Conservation (phyloP, 768 basidiomycete species). For the Boletus insuetus region DNA sequence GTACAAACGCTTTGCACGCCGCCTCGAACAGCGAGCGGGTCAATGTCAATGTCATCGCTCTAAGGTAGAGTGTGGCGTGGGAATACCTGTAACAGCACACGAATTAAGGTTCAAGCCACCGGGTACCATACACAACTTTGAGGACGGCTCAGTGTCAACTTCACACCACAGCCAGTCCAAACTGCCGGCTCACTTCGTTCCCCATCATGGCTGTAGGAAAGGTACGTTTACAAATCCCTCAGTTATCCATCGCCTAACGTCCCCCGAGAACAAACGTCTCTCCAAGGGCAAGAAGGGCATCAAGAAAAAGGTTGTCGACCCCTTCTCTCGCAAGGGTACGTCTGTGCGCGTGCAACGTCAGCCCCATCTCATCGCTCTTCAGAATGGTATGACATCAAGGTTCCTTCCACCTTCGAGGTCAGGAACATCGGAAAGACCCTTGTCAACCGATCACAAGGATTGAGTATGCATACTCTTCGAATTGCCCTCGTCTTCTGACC, state of each 20-base stretch:
- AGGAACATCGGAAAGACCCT: slow-evolving; percentile 98
- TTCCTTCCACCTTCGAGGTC: slow-evolving; percentile 95
- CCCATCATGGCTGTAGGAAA: slow-evolving; percentile 86
- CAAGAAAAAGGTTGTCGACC: slow-evolving; percentile 99
- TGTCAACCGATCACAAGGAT: slow-evolving; percentile 95
- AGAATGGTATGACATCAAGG: slow-evolving; percentile 99
- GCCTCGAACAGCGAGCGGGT: slow-evolving; percentile 60
- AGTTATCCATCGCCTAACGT: not conserved
- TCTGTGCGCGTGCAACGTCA: not conserved
- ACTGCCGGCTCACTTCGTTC: slow-evolving; percentile 42
- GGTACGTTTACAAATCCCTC: slow-evolving; percentile 41
- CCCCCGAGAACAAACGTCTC: slow-evolving; percentile 86
- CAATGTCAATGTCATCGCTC: slow-evolving; percentile 37
- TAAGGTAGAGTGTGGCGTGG: slow-evolving; percentile 36
- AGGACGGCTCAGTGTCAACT: slow-evolving; percentile 8
- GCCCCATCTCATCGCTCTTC: not conserved
- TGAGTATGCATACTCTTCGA: slow-evolving; percentile 67
- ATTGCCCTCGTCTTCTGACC: slow-evolving; percentile 8
- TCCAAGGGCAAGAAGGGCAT: slow-evolving; percentile 99
- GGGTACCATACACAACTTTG: slow-evolving; percentile 14
- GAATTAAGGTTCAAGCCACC: slow-evolving; percentile 65
- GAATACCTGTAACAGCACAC: slow-evolving; percentile 39
- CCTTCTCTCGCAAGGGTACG: slow-evolving; percentile 97
- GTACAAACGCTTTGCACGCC: slow-evolving; percentile 53
- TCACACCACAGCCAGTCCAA: slow-evolving; percentile 45